Conservation (phyloP, 768 basidiomycete species). For the Russula griseocarnosa region DNA sequence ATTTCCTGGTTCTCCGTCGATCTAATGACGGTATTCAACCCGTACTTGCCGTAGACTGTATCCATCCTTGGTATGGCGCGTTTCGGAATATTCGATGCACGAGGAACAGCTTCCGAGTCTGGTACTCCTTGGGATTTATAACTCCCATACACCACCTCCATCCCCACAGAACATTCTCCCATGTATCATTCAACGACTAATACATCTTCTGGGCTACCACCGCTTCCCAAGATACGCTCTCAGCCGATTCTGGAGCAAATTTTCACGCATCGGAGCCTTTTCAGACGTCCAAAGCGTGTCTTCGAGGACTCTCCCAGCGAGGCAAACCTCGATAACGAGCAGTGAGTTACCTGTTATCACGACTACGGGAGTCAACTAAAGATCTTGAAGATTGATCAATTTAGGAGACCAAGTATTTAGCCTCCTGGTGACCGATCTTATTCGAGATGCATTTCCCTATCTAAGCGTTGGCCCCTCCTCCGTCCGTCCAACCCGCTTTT, state of each 20-base stretch:
- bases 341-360: background rate
- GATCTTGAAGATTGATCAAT: constrained; percentile 7
- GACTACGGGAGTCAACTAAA: background rate
- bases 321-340: constrained; percentile 16
- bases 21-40: constrained; percentile 4
- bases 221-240: constrained; percentile 13
- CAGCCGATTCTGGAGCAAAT: constrained; percentile 3
- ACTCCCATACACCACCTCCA: constrained; percentile 3
- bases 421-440: constrained; percentile 18
- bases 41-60: background rate
- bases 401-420: constrained; percentile 20
- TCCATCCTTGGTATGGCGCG: constrained; percentile 20
- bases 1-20: background rate
- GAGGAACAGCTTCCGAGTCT: constrained; percentile 7
- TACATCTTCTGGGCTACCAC: constrained; percentile 1
- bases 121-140: constrained; percentile 10
- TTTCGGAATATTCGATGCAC: background rate
- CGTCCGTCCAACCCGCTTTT: constrained; percentile 1
- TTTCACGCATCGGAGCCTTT: constrained; percentile 20
- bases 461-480: constrained; percentile 21
- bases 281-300: constrained; percentile 10
- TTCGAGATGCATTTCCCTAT: constrained; percentile 12
- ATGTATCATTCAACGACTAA: background rate
- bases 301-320: constrained; percentile 18
- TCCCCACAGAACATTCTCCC: constrained; percentile 3